phyloP scores from a whole-genome alignment of 257 asterid species.

The Hygrophila difformis region DNA sequence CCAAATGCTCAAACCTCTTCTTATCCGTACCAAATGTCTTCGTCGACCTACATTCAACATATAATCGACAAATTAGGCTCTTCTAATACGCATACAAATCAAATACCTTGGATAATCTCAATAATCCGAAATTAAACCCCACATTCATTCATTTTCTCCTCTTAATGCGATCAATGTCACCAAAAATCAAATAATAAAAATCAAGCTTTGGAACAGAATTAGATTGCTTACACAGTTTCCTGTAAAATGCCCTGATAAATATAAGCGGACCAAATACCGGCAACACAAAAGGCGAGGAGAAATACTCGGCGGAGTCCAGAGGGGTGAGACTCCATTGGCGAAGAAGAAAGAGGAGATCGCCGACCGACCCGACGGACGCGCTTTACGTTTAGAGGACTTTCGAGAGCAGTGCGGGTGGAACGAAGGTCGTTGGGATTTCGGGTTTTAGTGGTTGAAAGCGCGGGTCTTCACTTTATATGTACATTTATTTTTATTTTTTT shows the following conservation, averaged over 20 bases:
- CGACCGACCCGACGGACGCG: no score
- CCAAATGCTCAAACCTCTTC: constrained; percentile 95
- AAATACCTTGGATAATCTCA: background rate
- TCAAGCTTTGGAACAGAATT: no score
- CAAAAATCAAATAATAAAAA: no score
- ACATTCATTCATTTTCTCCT: no score
- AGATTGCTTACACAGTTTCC: constrained; percentile 47
- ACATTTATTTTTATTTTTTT: no score
- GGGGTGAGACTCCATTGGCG: constrained; percentile 62
- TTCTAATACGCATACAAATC: background rate
- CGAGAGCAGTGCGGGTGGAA: no score
- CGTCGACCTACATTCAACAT: constrained; percentile 59
- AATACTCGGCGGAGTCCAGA: constrained; percentile 77
- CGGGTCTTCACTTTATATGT: no score
- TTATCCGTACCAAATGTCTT: constrained; percentile 78
- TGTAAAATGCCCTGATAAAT: constrained; percentile 95
- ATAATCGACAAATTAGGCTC: background rate
- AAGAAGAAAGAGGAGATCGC: constrained; percentile 32
- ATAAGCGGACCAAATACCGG: constrained; percentile 96
- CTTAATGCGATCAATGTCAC: no score
- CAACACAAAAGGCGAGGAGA: constrained; percentile 69
- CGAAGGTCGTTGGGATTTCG: no score
- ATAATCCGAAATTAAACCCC: no score
- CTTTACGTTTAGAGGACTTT: no score
- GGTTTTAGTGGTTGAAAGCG: no score